Base-by-base conservation (phyloP, 768 basidiomycete genomes). In the Termitomyces sp. region DNA sequence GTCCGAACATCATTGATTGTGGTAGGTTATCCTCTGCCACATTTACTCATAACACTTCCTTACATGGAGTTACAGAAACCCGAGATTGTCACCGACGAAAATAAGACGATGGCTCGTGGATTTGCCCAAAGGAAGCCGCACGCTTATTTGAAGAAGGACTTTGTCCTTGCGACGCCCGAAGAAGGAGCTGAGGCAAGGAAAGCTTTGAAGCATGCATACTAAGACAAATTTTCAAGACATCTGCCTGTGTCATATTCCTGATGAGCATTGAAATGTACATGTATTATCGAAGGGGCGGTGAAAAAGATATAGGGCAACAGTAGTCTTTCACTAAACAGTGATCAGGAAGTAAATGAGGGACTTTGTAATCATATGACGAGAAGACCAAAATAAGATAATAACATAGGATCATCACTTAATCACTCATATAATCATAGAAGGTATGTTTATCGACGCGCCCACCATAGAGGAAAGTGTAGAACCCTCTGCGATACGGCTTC, bases 1-100 rank as follows among this genome's bases (percentile, higher is more conserved):
- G 91, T 90, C 24, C 90, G 90, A 70, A 79, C 80, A 48, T 90
- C 87, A 6, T 75, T 94, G 27, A 79, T 92, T 20, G 82, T 91
- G 61, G 90, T 92, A 70, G 51, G 83, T 76, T 9, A 46, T 20
- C 36, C 16, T 18, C 14, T 27, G 3, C n/a, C n/a, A 3, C 4
- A 8, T 53, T n/a, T n/a, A 18, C n/a, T 39, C 51, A 12, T 32
- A 34, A 39, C 36, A 10, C 10, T 20, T 53, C 26, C 46, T 41
- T 14, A 5, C 37, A 31, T 49, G 16, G n/a, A 43, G 37, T 48
- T 4, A 16, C 58, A 87, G 86, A 76, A 78, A 46, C 71, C 84
- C 26, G 72, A 80, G 47, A 70, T 79, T 18, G 68, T 91, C 29
- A 70, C 78, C 1, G 83, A 90, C 58, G 75, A 77, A 7, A 71